Conservation (phyloP, 2,329 filamentous ascomycete genomes). For the Trichoderma sp. region DNA sequence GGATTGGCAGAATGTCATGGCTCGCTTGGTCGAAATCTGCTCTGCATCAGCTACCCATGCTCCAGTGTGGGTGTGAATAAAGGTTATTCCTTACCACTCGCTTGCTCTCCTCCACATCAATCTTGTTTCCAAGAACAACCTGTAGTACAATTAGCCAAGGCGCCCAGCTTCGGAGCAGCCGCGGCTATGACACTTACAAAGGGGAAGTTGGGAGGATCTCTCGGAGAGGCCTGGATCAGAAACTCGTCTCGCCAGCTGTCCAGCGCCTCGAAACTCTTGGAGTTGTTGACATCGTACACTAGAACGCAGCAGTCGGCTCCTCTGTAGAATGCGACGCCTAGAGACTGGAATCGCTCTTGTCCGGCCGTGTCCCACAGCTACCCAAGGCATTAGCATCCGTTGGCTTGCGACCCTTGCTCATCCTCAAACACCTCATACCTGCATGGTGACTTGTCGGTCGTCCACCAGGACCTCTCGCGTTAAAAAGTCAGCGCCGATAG, state of each 20-base stretch:
- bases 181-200: conserved; percentile 60
- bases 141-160: conserved; percentile 36
- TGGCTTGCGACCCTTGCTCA: conserved; percentile 8
- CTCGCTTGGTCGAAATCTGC: conserved; percentile 92
- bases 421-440: conserved; percentile 53
- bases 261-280: conserved; percentile 97
- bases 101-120: conserved; percentile 97
- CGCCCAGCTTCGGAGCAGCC: too few relatives aligned
- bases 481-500: conserved; percentile 96
- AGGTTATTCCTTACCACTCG: conserved; percentile 61
- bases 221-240: conserved; percentile 91
- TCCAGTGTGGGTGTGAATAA: too few relatives aligned
- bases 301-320: conserved; percentile 97
- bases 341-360: conserved; percentile 94
- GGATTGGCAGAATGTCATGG: conserved; percentile 95
- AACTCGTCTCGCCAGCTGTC: conserved; percentile 99
- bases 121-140: conserved; percentile 98
- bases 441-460: conserved; percentile 97
- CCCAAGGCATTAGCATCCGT: neutral
- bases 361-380: conserved; percentile 98
- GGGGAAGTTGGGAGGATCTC: conserved; percentile 95
- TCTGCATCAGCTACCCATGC: conserved; percentile 15
- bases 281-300: conserved; percentile 98
- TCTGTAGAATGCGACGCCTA: conserved; percentile 96
- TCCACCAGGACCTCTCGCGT: conserved; percentile 98